Conservation (phyloP, 2,329 filamentous ascomycete species). For the Sporothrix brasiliensis region DNA sequence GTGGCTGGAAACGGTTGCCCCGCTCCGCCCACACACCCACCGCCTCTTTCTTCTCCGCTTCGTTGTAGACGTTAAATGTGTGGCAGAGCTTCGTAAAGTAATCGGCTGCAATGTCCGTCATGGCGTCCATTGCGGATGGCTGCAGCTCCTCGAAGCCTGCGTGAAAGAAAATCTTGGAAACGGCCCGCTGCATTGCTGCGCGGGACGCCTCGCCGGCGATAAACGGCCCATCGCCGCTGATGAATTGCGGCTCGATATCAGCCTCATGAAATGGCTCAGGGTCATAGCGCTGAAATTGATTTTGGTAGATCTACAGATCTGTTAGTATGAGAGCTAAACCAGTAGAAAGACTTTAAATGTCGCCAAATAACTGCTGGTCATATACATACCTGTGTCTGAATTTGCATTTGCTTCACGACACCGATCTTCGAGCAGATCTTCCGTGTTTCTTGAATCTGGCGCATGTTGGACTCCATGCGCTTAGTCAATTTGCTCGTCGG, state of each 20-base stretch:
- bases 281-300: slow-evolving; percentile 97
- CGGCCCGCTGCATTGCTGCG: slow-evolving; percentile 82
- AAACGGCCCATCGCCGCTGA: slow-evolving; percentile 83
- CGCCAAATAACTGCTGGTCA: not conserved
- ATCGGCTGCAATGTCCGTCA: slow-evolving; percentile 85
- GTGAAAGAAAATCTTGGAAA: slow-evolving; percentile 94
- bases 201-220: slow-evolving; percentile 83
- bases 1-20: slow-evolving; percentile 57
- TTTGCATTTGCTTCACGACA: slow-evolving; percentile 99
- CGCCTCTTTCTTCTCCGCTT: slow-evolving; percentile 74
- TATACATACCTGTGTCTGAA: slow-evolving; percentile 81
- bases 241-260: slow-evolving; percentile 85
- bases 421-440: slow-evolving; percentile 96
- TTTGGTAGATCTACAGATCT: slow-evolving; percentile 76
- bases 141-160: slow-evolving; percentile 97
- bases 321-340: not conserved
- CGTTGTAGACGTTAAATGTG: slow-evolving; percentile 79
- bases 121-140: slow-evolving; percentile 85
- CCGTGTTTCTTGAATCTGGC: slow-evolving; percentile 93
- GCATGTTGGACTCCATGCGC: slow-evolving; percentile 87
- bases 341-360: not conserved
- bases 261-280: slow-evolving; percentile 84
- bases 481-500: slow-evolving; percentile 73
- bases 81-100: slow-evolving; percentile 84
- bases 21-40: slow-evolving; percentile 47